Evolutionary conservation across 257 asterid genomes (phyloP).

Genomic region (Lycium ferocissimum): DNA sequence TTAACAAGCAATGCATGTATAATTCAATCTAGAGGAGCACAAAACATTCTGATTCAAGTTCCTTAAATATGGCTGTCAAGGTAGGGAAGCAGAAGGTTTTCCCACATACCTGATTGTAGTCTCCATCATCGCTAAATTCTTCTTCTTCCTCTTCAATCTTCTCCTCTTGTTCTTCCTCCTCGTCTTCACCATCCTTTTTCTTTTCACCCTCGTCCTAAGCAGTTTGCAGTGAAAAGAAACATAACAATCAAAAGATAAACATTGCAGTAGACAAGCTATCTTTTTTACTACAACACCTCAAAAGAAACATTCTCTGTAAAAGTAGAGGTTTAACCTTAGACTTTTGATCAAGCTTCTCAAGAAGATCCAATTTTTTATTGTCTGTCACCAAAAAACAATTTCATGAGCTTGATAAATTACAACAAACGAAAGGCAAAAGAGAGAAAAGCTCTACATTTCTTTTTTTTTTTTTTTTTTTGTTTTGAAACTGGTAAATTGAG

Average conservation of each 20-base stretch:
- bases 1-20: constrained; percentile 9
- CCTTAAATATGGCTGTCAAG: neutral
- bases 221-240: constrained; percentile 15
- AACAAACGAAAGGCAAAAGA: neutral
- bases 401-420: constrained; percentile 22
- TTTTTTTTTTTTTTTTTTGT: too few relatives aligned
- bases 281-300: neutral
- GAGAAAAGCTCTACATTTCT: neutral
- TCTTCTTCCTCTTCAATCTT: too few relatives aligned
- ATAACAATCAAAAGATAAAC: constrained; percentile 9
- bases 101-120: constrained; percentile 60
- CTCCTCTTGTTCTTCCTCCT: constrained; percentile 60
- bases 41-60: constrained; percentile 14
- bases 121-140: constrained; percentile 69
- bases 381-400: constrained; percentile 40
- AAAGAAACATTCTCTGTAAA: neutral
- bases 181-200: constrained; percentile 60
- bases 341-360: constrained; percentile 64
- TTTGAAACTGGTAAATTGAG: too few relatives aligned
- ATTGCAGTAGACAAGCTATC: constrained; percentile 2
- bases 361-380: constrained; percentile 49
- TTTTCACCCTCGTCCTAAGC: constrained; percentile 52
- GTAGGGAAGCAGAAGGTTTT: neutral
- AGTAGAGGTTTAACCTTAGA: constrained; percentile 40
- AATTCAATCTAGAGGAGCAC: neutral